Evolutionary conservation across 345 rosid species (phyloP).

Genomic region (Eucalyptus pauciflora): DNA sequence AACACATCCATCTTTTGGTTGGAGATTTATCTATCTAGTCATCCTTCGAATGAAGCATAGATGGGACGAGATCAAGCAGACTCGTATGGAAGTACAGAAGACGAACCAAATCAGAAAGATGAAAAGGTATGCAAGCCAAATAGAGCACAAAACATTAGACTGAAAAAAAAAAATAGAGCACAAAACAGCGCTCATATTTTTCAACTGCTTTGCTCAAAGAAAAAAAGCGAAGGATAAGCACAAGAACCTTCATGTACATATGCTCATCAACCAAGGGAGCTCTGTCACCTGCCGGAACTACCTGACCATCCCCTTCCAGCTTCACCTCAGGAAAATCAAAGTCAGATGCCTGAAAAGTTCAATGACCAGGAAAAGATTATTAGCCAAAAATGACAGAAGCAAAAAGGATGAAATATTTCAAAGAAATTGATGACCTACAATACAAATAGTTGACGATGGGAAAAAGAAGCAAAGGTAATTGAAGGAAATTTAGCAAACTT

Average conservation of each 20-base stretch:
- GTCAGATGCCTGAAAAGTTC: conserved; percentile 25
- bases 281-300: conserved; percentile 16
- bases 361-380: background rate
- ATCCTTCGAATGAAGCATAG: background rate
- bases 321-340: conserved; percentile 58
- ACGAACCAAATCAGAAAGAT: background rate
- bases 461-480: background rate
- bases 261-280: conserved; percentile 33
- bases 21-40: background rate
- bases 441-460: background rate
- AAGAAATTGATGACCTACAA: background rate
- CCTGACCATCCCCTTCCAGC: conserved; percentile 51
- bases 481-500: background rate
- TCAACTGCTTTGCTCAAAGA: background rate
- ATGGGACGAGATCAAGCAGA: background rate
- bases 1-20: background rate
- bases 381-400: background rate
- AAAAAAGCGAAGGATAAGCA: background rate
- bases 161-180: background rate
- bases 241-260: conserved; percentile 70
- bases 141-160: background rate
- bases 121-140: background rate
- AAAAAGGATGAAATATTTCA: background rate
- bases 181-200: background rate
- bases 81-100: background rate